Percentiles rank a stretch among this genome's conserved stretches.
phyloP scores from a whole-genome alignment of 2,329 filamentous ascomycete species.

The Capronia coronata region DNA sequence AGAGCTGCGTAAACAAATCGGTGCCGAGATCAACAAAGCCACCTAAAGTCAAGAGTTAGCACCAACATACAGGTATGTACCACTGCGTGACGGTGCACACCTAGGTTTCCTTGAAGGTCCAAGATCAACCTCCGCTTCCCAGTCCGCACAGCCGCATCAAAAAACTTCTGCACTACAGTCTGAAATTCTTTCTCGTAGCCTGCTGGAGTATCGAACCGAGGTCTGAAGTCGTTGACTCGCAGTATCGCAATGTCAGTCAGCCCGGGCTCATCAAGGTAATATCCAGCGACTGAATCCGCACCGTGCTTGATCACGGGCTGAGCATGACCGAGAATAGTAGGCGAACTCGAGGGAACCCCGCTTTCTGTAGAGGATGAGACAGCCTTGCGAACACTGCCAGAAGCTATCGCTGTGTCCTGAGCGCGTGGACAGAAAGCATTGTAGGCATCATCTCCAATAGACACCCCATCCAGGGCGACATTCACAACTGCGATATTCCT shows the following conservation, averaged over 20 bases:
- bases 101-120: constrained; percentile 56
- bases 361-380: constrained; percentile 2
- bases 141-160: constrained; percentile 41
- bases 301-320: constrained; percentile 34
- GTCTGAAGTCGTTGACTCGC: constrained; percentile 38
- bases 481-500: constrained; percentile 28
- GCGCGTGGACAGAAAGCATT: constrained; percentile 12
- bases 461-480: constrained; percentile 9
- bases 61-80: constrained; percentile 28
- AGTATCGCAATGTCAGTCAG: constrained; percentile 44
- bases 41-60: too few species aligned
- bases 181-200: constrained; percentile 22
- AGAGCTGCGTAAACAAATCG: constrained; percentile 50
- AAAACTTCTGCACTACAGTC: constrained; percentile 34
- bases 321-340: constrained; percentile 33
- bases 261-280: constrained; percentile 39
- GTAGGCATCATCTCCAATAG: constrained; percentile 31
- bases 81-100: constrained; percentile 21
- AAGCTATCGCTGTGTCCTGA: not conserved
- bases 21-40: constrained; percentile 46
- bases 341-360: constrained; percentile 6
- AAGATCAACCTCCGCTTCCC: constrained; percentile 58
- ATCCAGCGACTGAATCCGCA: constrained; percentile 39
- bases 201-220: constrained; percentile 12
- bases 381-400: constrained; percentile 2